Base-by-base conservation (phyloP, 768 basidiomycete genomes). In the Lactarius pseudohatsudake region DNA sequence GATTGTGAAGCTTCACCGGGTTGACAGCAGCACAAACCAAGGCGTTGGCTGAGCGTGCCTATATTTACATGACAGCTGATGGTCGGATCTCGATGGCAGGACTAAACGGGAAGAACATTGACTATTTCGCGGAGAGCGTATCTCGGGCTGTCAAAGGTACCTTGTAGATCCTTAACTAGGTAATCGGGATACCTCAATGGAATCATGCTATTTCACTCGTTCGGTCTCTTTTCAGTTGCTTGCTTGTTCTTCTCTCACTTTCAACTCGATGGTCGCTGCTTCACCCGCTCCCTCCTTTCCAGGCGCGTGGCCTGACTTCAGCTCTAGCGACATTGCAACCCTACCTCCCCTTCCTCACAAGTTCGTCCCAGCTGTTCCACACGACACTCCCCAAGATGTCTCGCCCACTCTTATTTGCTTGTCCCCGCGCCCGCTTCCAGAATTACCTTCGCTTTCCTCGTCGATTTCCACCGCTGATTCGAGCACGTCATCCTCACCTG, bases 41-140 rank as follows among this genome's bases (percentile, higher is more conserved):
- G 73, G 84, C 82, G 6, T 84, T 96, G 60, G 91, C 94, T 18
- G 86, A 94, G 76, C 91, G 90, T 75, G 91, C 92, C 4, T 92
- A 96, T 75, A 82, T 96, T 69, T 96, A 96, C 79, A 91, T 96
- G 91, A 96, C 94, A n/a, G 82, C 84, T 64, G 91, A 96, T 76
- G 94, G 94, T 22, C 89, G 94, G 71, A 94, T 96, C 72, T 93
- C 92, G 54, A 96, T 96, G 93, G 92, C 94, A 67, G 94, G 92
- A 40, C 78, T 96, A 74, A 96, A 96, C 81, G 78, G 78, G 67
- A 75, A 78, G 74, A 96, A 96, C 82, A 86, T 96, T 72, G 87
- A 88, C 72, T 92, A 96, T 82, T 95, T 97, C 76, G 93, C 94
- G 3, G 83, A 93, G 79, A 86, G 87, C 73, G 89, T 96, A 64